Base-by-base conservation (phyloP, 495 filamentous ascomycete genomes). In the Talaromyces thailandensis region DNA sequence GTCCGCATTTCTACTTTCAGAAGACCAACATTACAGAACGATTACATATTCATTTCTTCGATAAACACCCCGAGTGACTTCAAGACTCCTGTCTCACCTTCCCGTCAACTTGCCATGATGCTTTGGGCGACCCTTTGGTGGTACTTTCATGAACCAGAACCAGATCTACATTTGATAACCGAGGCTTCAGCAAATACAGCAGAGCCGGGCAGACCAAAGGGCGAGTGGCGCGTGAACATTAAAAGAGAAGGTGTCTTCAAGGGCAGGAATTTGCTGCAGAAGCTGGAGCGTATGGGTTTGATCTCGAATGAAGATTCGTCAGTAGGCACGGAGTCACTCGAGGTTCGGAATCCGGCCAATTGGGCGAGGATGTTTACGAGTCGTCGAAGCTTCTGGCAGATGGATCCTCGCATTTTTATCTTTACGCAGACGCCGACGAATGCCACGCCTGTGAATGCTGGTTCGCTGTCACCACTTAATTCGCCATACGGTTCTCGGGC, bases 51-150 rank as follows among this genome's bases (percentile, higher is more conserved):
- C 76, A 91, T 97, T 63, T 94, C 90, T 18, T 92, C 89, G 62
- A 93, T 96, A 65, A 93, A 90, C 55, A 92, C 85, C 64, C 91
- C 92, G 66, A 83, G 70, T 66, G 90, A 96, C 53, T 95, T 87
- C 80, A 90, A 90, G 65, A 86, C 91, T 0, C 81, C 84, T 11
- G 83, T 74, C 26, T 95, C 91, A 53, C 91, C 89, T 0, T 92
- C 91, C 0, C 79, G 92, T 32, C 89, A 92, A 73, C 87, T 96
- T 62, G 93, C 93, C 62, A 89, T 96, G 90, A 93, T 96, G 90
- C 83, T 98, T 6, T 98, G 93, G 92, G 85, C 90, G 28, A 92
- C 90, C 1, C 75, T 98, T 32, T 95, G 88, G 73, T 98, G 95
- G 95, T 98, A 98, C 75, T 98, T 98, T 70, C 92, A 97, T 63